Evolutionary conservation across 805 yeast species (phyloP), one percentile per base, ranked within the genome.

Genomic region (Monosporozyma yasuniensis): DNA sequence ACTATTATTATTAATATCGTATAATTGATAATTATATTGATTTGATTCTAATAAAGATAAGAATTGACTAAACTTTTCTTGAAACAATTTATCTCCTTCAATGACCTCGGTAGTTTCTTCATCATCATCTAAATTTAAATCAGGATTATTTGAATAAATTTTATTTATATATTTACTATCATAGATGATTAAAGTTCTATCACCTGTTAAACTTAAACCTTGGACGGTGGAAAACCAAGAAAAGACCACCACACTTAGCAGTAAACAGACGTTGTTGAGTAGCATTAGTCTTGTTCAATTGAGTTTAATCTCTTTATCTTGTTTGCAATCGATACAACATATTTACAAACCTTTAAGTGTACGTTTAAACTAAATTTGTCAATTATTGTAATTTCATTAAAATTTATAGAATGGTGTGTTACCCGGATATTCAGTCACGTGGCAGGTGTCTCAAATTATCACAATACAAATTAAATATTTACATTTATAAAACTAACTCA

Each of bases 131-230:
- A 78, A 51, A 2, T 66, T 61, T 50, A 46, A 60, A 12, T 59
- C 52, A 47, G 68, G 55, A 38, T 66, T 47, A 4, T 67, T 58
- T 45, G 61, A 65, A 22, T 60, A 59, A 2, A 56, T 58, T 30
- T 63, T 50, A 18, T 60, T 50, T 48, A 64, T 55, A 21, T 63
- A 42, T 39, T 61, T 58, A 44, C 61, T 57, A 53, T 69, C 72
- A 48, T 63, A 64, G 16, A 69, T 46, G 19, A 69, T 65, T 53
- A 69, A 52, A 18, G 70, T 60, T 44, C 60, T 63, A 6, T 59
- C 52, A 25, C 64, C 64, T 37, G 42, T 48, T 3, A 50, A 38
- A 49, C 53, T 50, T 43, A 42, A 14, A 3, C 53, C 54, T 12
- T 38, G 23, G 12, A 42, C 47, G 8, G n/a, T 39, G 14, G 23